Conservation (phyloP, 2,329 filamentous ascomycete genomes). For the Claviceps sp. region DNA sequence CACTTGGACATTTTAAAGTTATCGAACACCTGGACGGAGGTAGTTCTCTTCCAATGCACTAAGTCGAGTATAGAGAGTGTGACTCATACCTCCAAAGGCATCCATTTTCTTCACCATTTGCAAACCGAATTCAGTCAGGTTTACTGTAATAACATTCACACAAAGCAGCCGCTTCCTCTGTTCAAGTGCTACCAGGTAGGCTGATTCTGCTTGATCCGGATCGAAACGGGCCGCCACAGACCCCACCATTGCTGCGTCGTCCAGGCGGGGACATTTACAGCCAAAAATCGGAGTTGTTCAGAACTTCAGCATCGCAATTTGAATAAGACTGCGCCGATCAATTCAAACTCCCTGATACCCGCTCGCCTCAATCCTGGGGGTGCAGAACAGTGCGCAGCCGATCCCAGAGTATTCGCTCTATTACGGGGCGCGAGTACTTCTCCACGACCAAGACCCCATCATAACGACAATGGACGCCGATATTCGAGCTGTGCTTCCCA, state of each 20-base stretch:
- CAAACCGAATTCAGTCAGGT: too few species aligned
- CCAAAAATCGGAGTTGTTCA: slow-evolving; percentile 2
- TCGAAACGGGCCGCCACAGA: slow-evolving; percentile 1
- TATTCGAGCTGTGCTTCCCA: slow-evolving; percentile 70
- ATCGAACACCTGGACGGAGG: too few species aligned
- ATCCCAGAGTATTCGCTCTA: background rate
- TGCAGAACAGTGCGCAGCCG: background rate
- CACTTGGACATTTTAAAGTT: too few species aligned
- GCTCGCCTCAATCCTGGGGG: background rate
- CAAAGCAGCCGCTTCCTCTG: background rate
- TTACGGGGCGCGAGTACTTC: background rate
- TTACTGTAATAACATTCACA: background rate
- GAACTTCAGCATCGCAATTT: background rate
- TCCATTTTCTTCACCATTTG: too few species aligned
- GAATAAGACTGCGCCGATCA: background rate
- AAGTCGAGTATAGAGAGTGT: too few species aligned
- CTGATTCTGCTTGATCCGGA: background rate
- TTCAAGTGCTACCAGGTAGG: background rate
- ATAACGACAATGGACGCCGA: slow-evolving; percentile 64
- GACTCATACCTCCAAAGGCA: too few species aligned
- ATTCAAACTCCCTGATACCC: background rate
- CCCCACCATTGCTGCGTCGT: background rate
- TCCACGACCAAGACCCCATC: background rate
- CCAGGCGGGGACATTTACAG: background rate
- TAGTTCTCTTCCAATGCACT: too few species aligned